A percentile compares a stretch with the other conserved stretches of the same genome.
Conservation (phyloP, 495 filamentous ascomycete species). For the Emericellopsis terricola region DNA sequence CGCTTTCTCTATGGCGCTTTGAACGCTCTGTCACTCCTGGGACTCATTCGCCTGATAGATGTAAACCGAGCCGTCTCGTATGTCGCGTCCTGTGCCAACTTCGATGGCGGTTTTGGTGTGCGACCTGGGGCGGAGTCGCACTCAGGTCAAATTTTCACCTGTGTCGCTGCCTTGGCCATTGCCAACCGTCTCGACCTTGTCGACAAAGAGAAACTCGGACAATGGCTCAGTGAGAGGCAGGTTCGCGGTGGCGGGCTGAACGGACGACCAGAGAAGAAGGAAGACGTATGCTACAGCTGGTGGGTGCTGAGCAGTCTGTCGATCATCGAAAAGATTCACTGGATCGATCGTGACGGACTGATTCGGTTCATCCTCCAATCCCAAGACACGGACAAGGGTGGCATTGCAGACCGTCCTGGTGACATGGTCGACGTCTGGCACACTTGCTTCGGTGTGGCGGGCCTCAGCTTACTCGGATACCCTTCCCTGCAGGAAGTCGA, state of each 20-base stretch:
- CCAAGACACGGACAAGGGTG: constrained; percentile 72
- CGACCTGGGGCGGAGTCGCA: constrained; percentile 82
- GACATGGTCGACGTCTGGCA: constrained; percentile 97
- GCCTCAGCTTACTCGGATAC: constrained; percentile 64
- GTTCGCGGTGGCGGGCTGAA: constrained; percentile 77
- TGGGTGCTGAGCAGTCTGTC: constrained; percentile 83
- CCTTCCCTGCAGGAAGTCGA: constrained; percentile 67
- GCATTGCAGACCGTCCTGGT: constrained; percentile 77
- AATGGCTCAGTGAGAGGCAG: constrained; percentile 89
- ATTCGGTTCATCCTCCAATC: constrained; percentile 65
- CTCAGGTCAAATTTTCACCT: constrained; percentile 85
- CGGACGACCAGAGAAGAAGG: constrained; percentile 84
- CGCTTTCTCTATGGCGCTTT: constrained; percentile 82
- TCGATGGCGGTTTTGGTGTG: constrained; percentile 85
- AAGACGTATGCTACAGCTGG: constrained; percentile 98
- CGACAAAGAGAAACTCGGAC: constrained; percentile 59
- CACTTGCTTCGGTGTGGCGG: constrained; percentile 75
- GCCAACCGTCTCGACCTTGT: constrained; percentile 69
- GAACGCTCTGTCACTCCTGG: constrained; percentile 69
- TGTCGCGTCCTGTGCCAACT: constrained; percentile 67
- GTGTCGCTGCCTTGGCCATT: constrained; percentile 75
- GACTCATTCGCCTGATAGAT: constrained; percentile 50
- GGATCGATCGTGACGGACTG: constrained; percentile 74
- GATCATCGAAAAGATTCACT: constrained; percentile 76
- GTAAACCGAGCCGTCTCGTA: constrained; percentile 61